A percentile compares a stretch with the other conserved stretches of the same genome.
phyloP scores from a whole-genome alignment of 257 asterid genomes.

The Solanum pennellii region DNA sequence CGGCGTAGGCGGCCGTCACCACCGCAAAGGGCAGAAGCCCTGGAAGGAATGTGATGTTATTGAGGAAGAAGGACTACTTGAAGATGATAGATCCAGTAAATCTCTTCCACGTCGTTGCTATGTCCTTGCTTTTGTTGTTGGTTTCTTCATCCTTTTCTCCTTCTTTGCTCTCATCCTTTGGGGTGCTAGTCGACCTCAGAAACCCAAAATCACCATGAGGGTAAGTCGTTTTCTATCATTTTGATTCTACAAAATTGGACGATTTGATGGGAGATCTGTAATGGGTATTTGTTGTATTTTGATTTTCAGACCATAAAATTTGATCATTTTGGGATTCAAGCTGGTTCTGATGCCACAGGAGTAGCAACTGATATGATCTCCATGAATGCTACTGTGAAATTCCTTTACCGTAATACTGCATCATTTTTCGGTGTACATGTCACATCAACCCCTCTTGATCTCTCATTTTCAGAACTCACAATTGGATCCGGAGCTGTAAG shows the following conservation, averaged over 20 bases:
- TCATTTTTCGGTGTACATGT: conserved; percentile 88
- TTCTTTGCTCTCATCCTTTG: conserved; percentile 75
- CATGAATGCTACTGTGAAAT: conserved; percentile 61
- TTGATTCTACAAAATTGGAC: background rate
- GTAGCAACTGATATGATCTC: conserved; percentile 78
- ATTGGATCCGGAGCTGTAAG: conserved; percentile 69
- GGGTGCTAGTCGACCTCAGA: conserved; percentile 90
- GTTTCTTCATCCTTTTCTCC: conserved; percentile 53
- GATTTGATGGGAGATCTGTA: background rate
- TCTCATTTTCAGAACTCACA: conserved; percentile 48
- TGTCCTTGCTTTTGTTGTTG: conserved; percentile 46
- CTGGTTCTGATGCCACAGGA: conserved; percentile 73
- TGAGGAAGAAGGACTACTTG: conserved; percentile 88
- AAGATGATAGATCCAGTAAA: conserved; percentile 36
- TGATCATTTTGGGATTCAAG: conserved; percentile 56
- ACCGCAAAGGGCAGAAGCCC: conserved; percentile 21
- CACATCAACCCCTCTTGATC: conserved; percentile 59
- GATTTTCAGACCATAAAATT: conserved; percentile 63
- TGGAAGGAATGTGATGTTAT: conserved; percentile 80
- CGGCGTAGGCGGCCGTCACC: conserved; percentile 10
- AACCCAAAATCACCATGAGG: conserved; percentile 69
- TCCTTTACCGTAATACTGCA: conserved; percentile 55
- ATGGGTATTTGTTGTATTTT: background rate
- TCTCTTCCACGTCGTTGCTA: conserved; percentile 70
- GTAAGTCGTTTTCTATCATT: conserved; percentile 9